phyloP scores from a whole-genome alignment of 78 protist species.

The slime mould (Dictyostelium discoideum) region dicty_2.7 NC_007089.4:5565501-5566000 shows the following conservation, averaged over 20 bases:
- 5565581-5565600: constrained; percentile 36
- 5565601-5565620: constrained; percentile 40
- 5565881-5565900: neutral
- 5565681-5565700: too few relatives aligned
- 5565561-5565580: neutral
- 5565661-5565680: neutral
- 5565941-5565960: constrained; percentile 63
- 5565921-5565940: constrained; percentile 52
- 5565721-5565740: neutral
- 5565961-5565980: constrained; percentile 56
- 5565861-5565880: neutral
- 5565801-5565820: constrained; percentile 26
- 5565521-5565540: neutral
- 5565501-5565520: neutral
- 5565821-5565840: too few relatives aligned
- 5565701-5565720: too few relatives aligned
- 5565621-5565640: constrained; percentile 22
- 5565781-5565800: constrained; percentile 60
- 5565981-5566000: constrained; percentile 33
- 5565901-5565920: neutral
- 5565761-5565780: constrained; percentile 53
- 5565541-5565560: neutral
- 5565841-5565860: neutral
- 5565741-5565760: neutral
- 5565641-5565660: constrained; percentile 49